Evolutionary conservation across 441 rosid genomes (phyloP).

Genomic region (Arabidopsis hybrid): DNA sequence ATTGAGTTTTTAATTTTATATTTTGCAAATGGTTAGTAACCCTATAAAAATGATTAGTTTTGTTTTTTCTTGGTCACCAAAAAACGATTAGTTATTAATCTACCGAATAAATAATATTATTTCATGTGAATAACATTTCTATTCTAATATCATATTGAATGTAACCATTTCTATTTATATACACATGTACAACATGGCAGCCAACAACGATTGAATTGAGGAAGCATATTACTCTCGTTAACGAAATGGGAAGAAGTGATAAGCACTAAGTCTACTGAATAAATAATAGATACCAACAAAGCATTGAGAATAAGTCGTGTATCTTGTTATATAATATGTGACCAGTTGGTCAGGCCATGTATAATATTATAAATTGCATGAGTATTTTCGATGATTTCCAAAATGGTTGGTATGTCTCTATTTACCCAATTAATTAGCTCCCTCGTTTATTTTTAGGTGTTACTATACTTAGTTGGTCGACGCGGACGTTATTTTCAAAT

Average conservation of each 20-base stretch:
- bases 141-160: neutral
- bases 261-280: conserved; percentile 22
- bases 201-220: neutral
- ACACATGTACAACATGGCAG: conserved; percentile 35
- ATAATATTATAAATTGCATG: conserved; percentile 33
- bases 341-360: conserved; percentile 4
- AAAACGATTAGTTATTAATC: neutral
- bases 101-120: neutral
- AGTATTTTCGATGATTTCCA: conserved; percentile 25
- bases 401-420: conserved; percentile 27
- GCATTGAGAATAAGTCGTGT: conserved; percentile 25
- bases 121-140: conserved; percentile 20
- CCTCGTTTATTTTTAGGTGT: conserved; percentile 22
- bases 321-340: conserved; percentile 15
- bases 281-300: neutral
- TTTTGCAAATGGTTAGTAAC: neutral
- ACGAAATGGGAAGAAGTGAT: conserved; percentile 27
- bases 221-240: conserved; percentile 10
- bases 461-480: conserved; percentile 26
- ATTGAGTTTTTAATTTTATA: neutral
- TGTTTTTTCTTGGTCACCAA: too few relatives aligned
- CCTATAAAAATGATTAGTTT: neutral
- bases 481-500: conserved; percentile 32
- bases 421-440: conserved; percentile 17
- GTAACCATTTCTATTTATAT: neutral